Evolutionary conservation across 1,284 basidiomycete species (phyloP), one percentile per base, ranked within the genome.

Genomic region (Earliella scabrosa): DNA sequence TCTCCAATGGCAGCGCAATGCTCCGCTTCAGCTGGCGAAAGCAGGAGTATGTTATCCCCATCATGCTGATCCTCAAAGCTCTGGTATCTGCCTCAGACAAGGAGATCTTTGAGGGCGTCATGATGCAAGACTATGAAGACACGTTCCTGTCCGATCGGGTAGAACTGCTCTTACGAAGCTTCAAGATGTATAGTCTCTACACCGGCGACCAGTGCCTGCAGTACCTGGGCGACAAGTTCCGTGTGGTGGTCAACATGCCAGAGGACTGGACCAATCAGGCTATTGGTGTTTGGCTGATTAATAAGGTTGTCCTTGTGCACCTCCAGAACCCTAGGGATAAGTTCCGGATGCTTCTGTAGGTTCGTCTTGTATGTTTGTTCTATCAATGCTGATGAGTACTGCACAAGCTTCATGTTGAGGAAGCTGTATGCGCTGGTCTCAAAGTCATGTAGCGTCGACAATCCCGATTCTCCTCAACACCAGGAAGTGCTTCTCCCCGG

Each of bases 111-210:
- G 92, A 97, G 72, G 93, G 94, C n/a, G 83, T 99, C 64, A 90
- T 97, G 66, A 97, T 98, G 87, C 90, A 95, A 68, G 97, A 98
- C 72, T 95, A 95, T 70, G 90, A 93, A 55, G 97, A 99, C 73
- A 99, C 97, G 0, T 99, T 98, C 78, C 77, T 99, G 70, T 96
- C 95, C 16, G 97, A 99, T 74, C 94, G 97, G 56, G 94, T 99
- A 46, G 97, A 99, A 75, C 78, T 99, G n/a, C 80, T 99, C n/a
- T 77, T 99, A 46, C 88, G 97, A 59, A 95, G 93, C 67, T 97
- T 98, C 83, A 98, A 99, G 77, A 88, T 85, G 69, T 98, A 95
- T 75, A 86, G 81, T 27, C 79, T 99, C 60, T 86, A 89, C 69
- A 98, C 94, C 2, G 92, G 93, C n/a, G 83, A 91, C 41, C 93